Conservation (phyloP, 2,329 filamentous ascomycete genomes). For the Monosporascus sp. region DNA sequence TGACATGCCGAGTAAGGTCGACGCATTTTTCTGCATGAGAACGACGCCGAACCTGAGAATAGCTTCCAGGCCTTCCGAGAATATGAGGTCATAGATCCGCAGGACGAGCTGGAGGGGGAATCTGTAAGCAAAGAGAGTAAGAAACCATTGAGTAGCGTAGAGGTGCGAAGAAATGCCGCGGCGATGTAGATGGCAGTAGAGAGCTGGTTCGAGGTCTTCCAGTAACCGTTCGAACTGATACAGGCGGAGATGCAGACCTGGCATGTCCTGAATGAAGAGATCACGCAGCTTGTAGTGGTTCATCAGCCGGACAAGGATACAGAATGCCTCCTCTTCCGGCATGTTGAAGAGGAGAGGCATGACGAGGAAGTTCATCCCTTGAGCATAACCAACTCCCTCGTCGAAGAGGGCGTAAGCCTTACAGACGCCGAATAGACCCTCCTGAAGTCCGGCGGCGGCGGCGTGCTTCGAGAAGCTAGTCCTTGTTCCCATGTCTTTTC, state of each 20-base stretch:
- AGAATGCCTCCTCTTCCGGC: conserved; percentile 96
- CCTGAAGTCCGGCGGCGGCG: conserved; percentile 83
- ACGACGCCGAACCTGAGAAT: conserved; percentile 93
- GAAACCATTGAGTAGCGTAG: conserved; percentile 98
- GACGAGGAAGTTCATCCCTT: conserved; percentile 97
- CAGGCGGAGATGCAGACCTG: conserved; percentile 84
- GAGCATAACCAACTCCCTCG: conserved; percentile 89
- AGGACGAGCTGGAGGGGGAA: conserved; percentile 95
- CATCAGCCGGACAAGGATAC: conserved; percentile 88
- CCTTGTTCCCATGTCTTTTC: conserved; percentile 81
- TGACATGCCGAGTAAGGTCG: conserved; percentile 72
- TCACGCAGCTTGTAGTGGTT: conserved; percentile 92
- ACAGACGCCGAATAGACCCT: conserved; percentile 90
- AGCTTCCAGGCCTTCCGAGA: conserved; percentile 88
- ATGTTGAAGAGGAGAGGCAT: conserved; percentile 98
- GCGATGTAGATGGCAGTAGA: conserved; percentile 90
- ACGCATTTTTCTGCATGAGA: conserved; percentile 90
- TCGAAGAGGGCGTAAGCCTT: conserved; percentile 97
- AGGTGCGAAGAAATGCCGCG: conserved; percentile 84
- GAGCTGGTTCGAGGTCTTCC: conserved; percentile 87
- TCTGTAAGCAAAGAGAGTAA: conserved; percentile 96
- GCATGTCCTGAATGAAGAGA: conserved; percentile 94
- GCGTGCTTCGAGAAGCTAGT: conserved; percentile 98
- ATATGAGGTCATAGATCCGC: conserved; percentile 90
- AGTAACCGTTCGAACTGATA: conserved; percentile 93